Evolutionary conservation across 371 early-diverging fungal genomes (phyloP).

Genomic region (Rhizopus stolonifer): DNA sequence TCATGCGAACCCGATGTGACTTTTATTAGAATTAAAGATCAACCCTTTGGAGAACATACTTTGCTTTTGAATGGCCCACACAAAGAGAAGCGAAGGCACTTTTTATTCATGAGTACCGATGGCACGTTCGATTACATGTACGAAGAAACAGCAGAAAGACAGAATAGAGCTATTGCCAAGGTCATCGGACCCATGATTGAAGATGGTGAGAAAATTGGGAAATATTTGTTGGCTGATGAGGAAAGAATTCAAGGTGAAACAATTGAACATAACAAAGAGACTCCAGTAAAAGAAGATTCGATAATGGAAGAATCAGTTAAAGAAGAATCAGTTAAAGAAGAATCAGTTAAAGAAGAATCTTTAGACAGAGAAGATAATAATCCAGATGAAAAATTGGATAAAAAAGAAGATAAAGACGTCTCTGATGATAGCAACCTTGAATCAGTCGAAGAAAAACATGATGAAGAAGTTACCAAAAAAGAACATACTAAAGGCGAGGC

Average conservation of each 20-base stretch:
- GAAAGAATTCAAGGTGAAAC: slow-evolving; percentile 28
- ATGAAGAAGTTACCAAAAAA: background rate
- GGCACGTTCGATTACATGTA: slow-evolving; percentile 55
- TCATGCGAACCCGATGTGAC: slow-evolving; percentile 62
- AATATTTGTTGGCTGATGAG: slow-evolving; percentile 37
- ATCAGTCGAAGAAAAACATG: slow-evolving; percentile 1
- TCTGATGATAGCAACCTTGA: background rate
- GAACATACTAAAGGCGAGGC: background rate
- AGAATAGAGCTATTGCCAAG: slow-evolving; percentile 48
- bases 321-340: too few species aligned
- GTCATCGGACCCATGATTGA: slow-evolving; percentile 49
- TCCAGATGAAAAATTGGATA: background rate
- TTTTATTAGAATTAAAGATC: slow-evolving; percentile 50
- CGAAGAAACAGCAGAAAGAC: slow-evolving; percentile 49
- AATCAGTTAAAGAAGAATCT: too few species aligned
- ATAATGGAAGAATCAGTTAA: background rate
- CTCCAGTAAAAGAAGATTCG: too few species aligned
- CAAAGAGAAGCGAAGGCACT: slow-evolving; percentile 40
- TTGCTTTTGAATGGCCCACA: slow-evolving; percentile 24
- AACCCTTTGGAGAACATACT: slow-evolving; percentile 16
- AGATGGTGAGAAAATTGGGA: slow-evolving; percentile 50
- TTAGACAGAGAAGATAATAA: too few species aligned
- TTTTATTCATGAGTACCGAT: slow-evolving; percentile 51
- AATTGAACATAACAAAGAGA: slow-evolving; percentile 28
- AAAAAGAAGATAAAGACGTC: background rate